Percentiles rank a stretch among this genome's conserved stretches.
These are phyloP conservation scores for Chaetomium sp. DNA, from an alignment of 2,329 filamentous ascomycete species.

Conservation along the genomic window DNA sequence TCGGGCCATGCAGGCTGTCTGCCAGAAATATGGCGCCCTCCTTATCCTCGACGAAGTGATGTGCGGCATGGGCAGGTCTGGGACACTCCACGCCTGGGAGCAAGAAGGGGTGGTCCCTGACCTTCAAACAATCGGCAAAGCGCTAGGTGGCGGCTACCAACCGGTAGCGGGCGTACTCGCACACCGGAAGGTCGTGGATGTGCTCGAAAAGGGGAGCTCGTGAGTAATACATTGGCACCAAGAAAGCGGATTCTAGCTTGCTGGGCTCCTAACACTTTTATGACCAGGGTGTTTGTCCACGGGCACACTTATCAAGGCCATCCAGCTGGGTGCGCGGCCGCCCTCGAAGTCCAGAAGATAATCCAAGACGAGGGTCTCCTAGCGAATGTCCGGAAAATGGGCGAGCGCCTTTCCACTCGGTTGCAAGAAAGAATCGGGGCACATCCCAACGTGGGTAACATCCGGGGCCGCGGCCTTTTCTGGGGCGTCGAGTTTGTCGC, in stretches of 20 bases:
- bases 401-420: constrained; percentile 25
- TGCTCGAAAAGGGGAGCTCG: constrained; percentile 35
- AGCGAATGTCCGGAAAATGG: constrained; percentile 30
- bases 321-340: constrained; percentile 34
- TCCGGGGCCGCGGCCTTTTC: constrained; percentile 39
- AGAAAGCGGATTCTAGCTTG: no score
- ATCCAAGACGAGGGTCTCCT: constrained; percentile 32
- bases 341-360: constrained; percentile 35
- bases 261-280: not conserved
- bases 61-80: constrained; percentile 59
- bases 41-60: constrained; percentile 59
- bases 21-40: constrained; percentile 48
- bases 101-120: constrained; percentile 53
- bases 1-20: constrained; percentile 45
- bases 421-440: constrained; percentile 27
- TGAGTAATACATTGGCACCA: constrained; percentile 22
- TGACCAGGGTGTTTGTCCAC: constrained; percentile 45
- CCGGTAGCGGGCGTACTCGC: constrained; percentile 55
- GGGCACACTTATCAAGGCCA: constrained; percentile 51
- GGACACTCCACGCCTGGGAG: constrained; percentile 58
- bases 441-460: constrained; percentile 37
- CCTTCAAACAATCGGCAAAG: constrained; percentile 58
- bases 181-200: constrained; percentile 42
- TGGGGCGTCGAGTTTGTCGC: constrained; percentile 39
- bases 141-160: constrained; percentile 54